These are phyloP conservation scores for Synchytrium microbalum DNA, from an alignment of 371 early-diverging fungal genomes.

Conservation along the genomic window DNA sequence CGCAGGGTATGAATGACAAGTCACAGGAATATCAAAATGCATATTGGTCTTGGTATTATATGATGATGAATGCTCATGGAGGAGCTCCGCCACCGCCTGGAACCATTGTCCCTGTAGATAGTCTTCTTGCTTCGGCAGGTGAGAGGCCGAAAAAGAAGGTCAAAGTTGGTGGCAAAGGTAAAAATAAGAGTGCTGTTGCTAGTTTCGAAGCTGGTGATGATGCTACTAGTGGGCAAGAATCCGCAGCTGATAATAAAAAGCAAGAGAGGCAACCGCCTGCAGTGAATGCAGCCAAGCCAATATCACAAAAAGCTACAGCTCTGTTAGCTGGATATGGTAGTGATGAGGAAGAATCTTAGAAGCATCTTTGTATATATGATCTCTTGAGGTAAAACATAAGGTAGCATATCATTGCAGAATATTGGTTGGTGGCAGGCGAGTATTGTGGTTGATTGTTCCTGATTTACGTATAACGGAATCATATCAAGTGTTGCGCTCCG, in stretches of 20 bases:
- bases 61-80: conserved; percentile 34
- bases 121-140: too few species aligned
- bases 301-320: conserved; percentile 18
- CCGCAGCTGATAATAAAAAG: conserved; percentile 23
- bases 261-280: conserved; percentile 13
- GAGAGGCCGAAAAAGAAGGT: background rate
- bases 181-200: background rate
- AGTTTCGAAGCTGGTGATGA: conserved; percentile 6
- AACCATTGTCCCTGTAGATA: conserved; percentile 4
- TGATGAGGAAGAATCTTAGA: conserved; percentile 26
- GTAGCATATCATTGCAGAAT: too few species aligned
- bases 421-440: too few species aligned
- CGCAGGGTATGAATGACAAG: background rate
- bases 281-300: background rate
- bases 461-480: too few species aligned
- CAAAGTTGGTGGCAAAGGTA: background rate
- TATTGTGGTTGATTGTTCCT: too few species aligned
- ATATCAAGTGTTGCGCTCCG: too few species aligned
- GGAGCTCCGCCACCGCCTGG: conserved; percentile 26
- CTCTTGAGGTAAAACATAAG: too few species aligned
- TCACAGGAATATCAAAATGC: background rate
- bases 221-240: conserved; percentile 28
- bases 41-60: conserved; percentile 30
- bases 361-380: too few species aligned
- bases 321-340: conserved; percentile 42